phyloP scores from a whole-genome alignment of 192 early-diverging fungal genomes.

The Mortierella alpina region DNA sequence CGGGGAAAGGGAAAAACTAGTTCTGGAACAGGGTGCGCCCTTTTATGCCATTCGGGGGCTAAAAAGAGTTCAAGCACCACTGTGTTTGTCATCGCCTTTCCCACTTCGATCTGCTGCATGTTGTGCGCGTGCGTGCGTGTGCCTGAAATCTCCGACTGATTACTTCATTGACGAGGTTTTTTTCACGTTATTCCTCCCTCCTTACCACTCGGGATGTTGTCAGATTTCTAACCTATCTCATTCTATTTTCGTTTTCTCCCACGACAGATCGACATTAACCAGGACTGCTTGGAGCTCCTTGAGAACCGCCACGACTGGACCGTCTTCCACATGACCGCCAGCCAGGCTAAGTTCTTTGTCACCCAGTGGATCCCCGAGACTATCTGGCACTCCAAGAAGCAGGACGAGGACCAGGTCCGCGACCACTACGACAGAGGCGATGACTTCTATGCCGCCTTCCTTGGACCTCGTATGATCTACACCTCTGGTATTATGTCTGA shows the following conservation, averaged over 20 bases:
- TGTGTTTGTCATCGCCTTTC: too few relatives aligned
- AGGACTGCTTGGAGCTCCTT: constrained; percentile 86
- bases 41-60: too few relatives aligned
- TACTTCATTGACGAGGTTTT: too few relatives aligned
- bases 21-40: too few relatives aligned
- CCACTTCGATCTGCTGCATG: too few relatives aligned
- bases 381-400: constrained; percentile 96
- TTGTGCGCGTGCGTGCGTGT: too few relatives aligned
- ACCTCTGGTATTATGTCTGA: constrained; percentile 94
- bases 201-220: background rate
- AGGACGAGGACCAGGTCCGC: constrained; percentile 97
- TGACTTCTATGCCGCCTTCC: constrained; percentile 96
- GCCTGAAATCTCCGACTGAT: too few relatives aligned
- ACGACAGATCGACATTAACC: constrained; percentile 86
- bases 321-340: constrained; percentile 84
- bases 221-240: background rate
- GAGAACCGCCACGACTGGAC: constrained; percentile 97
- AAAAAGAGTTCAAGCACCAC: too few relatives aligned
- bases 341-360: constrained; percentile 92
- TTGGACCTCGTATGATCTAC: constrained; percentile 96
- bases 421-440: constrained; percentile 99
- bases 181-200: background rate
- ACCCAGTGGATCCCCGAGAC: constrained; percentile 97
- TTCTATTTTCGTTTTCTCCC: background rate
- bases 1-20: too few relatives aligned